Evolutionary conservation across 306 rosid genomes (phyloP).

Genomic region (Lathyrus tuberosus): DNA sequence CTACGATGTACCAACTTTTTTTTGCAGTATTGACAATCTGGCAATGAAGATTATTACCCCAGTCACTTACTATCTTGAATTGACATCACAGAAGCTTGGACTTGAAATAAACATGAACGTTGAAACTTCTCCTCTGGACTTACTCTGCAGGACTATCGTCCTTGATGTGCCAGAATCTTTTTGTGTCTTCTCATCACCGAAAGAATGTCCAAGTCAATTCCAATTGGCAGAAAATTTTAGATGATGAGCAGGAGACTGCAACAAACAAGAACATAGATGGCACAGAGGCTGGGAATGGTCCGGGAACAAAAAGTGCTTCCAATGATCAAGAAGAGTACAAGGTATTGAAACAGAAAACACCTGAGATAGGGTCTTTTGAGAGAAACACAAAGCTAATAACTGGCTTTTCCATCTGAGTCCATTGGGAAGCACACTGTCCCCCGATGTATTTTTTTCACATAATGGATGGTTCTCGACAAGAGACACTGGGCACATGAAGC

Average conservation of each 20-base stretch:
- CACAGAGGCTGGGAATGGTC: slow-evolving; percentile 37
- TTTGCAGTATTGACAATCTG: slow-evolving; percentile 12
- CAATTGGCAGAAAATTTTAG: slow-evolving; percentile 44
- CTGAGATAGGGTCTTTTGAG: slow-evolving; percentile 49
- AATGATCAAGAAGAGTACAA: slow-evolving; percentile 34
- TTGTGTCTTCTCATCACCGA: slow-evolving; percentile 10
- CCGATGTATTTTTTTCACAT: slow-evolving; percentile 32
- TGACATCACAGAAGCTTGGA: slow-evolving; percentile 11
- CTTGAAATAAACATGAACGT: not conserved
- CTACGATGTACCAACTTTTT: not conserved
- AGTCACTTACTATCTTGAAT: slow-evolving; percentile 8
- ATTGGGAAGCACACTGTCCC: slow-evolving; percentile 43
- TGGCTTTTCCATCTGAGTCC: slow-evolving; percentile 56
- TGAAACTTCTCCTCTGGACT: not conserved
- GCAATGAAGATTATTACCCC: slow-evolving; percentile 6
- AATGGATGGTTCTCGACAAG: slow-evolving; percentile 63
- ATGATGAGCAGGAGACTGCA: slow-evolving; percentile 52
- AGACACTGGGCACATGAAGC: slow-evolving; percentile 49
- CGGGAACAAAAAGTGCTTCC: slow-evolving; percentile 41
- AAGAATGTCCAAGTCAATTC: slow-evolving; percentile 30
- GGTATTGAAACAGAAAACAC: slow-evolving; percentile 38
- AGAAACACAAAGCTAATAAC: slow-evolving; percentile 54
- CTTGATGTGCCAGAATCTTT: slow-evolving; percentile 25
- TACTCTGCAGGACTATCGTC: slow-evolving; percentile 6
- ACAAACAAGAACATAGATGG: slow-evolving; percentile 45